A percentile compares a stretch with the other conserved stretches of the same genome.
Conservation (phyloP, 768 basidiomycete genomes). For the Boletus edulis region DNA sequence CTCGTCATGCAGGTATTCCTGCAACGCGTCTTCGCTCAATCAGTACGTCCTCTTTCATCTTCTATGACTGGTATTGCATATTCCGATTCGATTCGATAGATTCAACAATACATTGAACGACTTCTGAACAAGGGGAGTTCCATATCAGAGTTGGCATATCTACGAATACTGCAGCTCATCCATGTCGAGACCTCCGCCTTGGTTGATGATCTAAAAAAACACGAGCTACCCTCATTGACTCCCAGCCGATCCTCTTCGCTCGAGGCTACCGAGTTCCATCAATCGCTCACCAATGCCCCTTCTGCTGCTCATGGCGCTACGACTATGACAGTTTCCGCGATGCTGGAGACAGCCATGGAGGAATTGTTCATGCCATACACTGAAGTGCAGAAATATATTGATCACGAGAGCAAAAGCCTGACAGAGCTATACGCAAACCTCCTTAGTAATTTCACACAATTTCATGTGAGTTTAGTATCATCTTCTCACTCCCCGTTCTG, state of each 20-base stretch:
- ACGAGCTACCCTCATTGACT: constrained; percentile 73
- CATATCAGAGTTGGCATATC: constrained; percentile 85
- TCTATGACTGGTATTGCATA: background rate
- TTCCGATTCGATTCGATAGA: constrained; percentile 45
- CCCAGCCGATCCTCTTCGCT: constrained; percentile 57
- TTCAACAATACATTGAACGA: constrained; percentile 94
- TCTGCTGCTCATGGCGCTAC: constrained; percentile 42
- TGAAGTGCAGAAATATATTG: constrained; percentile 89
- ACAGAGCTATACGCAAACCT: constrained; percentile 74
- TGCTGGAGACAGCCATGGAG: constrained; percentile 96
- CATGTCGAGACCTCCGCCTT: constrained; percentile 75
- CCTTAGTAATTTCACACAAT: constrained; percentile 75
- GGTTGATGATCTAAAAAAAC: constrained; percentile 88
- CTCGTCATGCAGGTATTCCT: constrained; percentile 98
- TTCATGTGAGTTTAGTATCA: constrained; percentile 59
- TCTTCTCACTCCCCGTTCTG: background rate
- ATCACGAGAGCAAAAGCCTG: constrained; percentile 84
- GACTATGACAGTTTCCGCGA: constrained; percentile 57
- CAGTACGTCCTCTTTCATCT: constrained; percentile 51
- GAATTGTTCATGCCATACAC: constrained; percentile 94
- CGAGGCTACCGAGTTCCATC: constrained; percentile 60
- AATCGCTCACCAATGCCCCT: constrained; percentile 44
- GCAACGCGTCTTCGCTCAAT: constrained; percentile 96
- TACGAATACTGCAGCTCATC: constrained; percentile 86
- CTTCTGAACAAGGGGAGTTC: constrained; percentile 72